A percentile compares a stretch with the other conserved stretches of the same genome.
Conservation (phyloP, 2,329 filamentous ascomycete genomes). For the Neurospora crassa region DNA sequence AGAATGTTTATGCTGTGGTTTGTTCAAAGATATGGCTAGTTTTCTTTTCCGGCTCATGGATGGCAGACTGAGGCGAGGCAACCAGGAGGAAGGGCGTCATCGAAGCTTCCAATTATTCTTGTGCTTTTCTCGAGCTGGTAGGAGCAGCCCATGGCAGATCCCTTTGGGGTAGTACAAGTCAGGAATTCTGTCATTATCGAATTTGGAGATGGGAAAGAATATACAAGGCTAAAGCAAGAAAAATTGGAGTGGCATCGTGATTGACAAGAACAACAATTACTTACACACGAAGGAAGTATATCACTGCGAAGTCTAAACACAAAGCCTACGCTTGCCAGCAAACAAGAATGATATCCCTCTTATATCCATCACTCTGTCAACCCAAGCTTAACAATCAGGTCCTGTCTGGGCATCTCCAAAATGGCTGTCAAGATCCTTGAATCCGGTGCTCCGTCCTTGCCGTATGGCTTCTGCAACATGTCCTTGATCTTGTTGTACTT, state of each 20-base stretch:
- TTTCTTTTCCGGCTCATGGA: background rate
- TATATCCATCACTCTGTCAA: background rate
- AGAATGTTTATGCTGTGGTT: background rate
- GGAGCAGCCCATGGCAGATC: background rate
- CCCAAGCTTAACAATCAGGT: conserved; percentile 16
- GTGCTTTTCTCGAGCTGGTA: too few relatives aligned
- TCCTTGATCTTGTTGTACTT: conserved; percentile 17
- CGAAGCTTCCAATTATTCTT: background rate
- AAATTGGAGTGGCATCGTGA: too few relatives aligned
- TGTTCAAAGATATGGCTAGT: background rate
- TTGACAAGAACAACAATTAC: too few relatives aligned
- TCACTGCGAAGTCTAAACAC: background rate
- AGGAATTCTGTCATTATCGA: background rate
- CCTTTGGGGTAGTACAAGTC: background rate
- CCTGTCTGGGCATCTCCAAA: conserved; percentile 14
- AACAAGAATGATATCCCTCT: too few relatives aligned
- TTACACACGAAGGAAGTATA: too few relatives aligned
- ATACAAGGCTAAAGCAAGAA: background rate
- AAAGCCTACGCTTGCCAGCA: background rate
- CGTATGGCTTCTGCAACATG: conserved; percentile 17
- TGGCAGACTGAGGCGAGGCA: background rate
- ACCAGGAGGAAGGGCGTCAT: background rate
- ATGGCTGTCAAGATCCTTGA: conserved; percentile 11
- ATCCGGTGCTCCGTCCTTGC: conserved; percentile 13
- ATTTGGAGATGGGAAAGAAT: background rate